Percentiles rank a stretch among this genome's conserved stretches.
Conservation (phyloP, 2,329 filamentous ascomycete genomes). For the Fusarium sp. region DNA sequence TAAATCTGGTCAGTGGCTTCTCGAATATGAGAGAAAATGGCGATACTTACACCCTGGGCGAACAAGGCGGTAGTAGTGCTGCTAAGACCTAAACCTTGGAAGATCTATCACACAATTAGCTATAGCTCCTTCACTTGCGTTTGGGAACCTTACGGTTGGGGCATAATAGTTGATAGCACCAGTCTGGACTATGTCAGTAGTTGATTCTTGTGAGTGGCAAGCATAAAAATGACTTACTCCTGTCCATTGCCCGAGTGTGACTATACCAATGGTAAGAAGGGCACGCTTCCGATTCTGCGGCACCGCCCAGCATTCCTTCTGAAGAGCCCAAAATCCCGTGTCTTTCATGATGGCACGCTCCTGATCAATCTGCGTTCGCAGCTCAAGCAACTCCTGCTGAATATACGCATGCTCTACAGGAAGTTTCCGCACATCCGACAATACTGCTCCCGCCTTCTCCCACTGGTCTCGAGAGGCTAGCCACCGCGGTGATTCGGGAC, state of each 20-base stretch:
- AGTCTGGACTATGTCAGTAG: slow-evolving; percentile 24
- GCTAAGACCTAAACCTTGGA: slow-evolving; percentile 68
- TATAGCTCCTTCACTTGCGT: rapidly evolving
- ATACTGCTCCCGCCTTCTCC: slow-evolving; percentile 57
- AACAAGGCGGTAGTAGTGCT: slow-evolving; percentile 69
- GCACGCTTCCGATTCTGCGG: slow-evolving; percentile 44
- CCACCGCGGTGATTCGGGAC: slow-evolving; percentile 70
- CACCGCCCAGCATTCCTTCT: slow-evolving; percentile 42
- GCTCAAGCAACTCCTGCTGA: slow-evolving; percentile 41
- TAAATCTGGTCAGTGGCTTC: not conserved
- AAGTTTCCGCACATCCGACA: slow-evolving; percentile 37
- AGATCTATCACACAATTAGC: slow-evolving; percentile 58
- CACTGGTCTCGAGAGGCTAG: slow-evolving; percentile 68
- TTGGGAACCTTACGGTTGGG: slow-evolving; percentile 54
- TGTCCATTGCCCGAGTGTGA: slow-evolving; percentile 47
- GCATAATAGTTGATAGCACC: slow-evolving; percentile 69
- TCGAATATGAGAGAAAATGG: not conserved
- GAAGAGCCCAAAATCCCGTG: slow-evolving; percentile 38
- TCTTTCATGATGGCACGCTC: slow-evolving; percentile 41
- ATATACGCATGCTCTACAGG: slow-evolving; percentile 42
- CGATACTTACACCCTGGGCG: slow-evolving; percentile 68
- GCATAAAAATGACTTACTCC: slow-evolving; percentile 35
- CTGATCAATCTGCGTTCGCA: slow-evolving; percentile 37
- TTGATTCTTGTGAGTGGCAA: not conserved
- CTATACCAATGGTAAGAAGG: slow-evolving; percentile 44